Evolutionary conservation across 345 rosid genomes (phyloP).

Genomic region (Microthlaspi erraticum): DNA sequence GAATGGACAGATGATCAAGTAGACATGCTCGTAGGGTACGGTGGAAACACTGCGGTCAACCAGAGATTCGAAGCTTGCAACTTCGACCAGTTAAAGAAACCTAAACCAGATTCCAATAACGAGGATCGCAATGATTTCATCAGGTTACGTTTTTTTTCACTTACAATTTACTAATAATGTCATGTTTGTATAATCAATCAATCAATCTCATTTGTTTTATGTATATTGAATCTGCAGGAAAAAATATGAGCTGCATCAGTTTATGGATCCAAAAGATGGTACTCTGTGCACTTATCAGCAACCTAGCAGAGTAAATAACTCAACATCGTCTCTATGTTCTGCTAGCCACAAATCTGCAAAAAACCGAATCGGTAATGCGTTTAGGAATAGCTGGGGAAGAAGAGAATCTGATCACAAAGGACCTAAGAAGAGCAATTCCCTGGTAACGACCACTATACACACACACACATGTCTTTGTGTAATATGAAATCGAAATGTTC

Average conservation of each 20-base stretch:
- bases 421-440: slow-evolving; percentile 68
- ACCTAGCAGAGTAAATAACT: slow-evolving; percentile 22
- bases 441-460: slow-evolving; percentile 52
- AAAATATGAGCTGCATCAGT: slow-evolving; percentile 82
- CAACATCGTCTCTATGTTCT: slow-evolving; percentile 48
- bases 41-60: slow-evolving; percentile 79
- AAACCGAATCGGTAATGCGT: slow-evolving; percentile 75
- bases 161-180: neutral
- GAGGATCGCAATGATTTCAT: slow-evolving; percentile 88
- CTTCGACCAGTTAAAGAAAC: slow-evolving; percentile 66
- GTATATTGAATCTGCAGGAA: slow-evolving; percentile 56
- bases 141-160: slow-evolving; percentile 50
- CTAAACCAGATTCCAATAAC: slow-evolving; percentile 71
- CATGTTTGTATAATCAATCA: neutral
- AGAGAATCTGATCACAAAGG: slow-evolving; percentile 66
- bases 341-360: slow-evolving; percentile 48
- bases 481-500: neutral
- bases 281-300: slow-evolving; percentile 51
- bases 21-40: slow-evolving; percentile 56
- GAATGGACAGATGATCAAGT: slow-evolving; percentile 98
- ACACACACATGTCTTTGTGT: slow-evolving; percentile 7
- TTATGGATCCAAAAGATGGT: slow-evolving; percentile 52
- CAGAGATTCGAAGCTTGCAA: slow-evolving; percentile 76
- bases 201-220: slow-evolving; percentile 1
- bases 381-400: slow-evolving; percentile 93